Evolutionary conservation across 805 yeast genomes (phyloP), one percentile per base, ranked within the genome.

Genomic region (Barnettozyma vustinii): DNA sequence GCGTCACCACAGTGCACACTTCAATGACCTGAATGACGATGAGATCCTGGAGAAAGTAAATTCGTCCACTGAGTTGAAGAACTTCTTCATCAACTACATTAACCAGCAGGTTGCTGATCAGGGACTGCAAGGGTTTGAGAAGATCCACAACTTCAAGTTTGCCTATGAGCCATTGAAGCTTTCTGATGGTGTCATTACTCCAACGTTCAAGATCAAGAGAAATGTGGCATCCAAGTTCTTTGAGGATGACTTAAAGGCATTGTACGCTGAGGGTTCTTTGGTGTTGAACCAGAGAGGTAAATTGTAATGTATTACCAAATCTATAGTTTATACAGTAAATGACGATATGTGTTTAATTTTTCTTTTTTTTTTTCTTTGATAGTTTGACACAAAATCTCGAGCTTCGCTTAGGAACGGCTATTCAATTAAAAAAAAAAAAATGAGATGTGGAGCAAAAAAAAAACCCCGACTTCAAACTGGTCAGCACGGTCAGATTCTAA

Each of bases 161-260:
- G 71, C 59, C 26, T 46, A 72, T 52, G 81, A 79, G 56, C 84
- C 84, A 13, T 68, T 79, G 57, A 74, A 68, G 30, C 57, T 76
- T 21, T 79, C 70, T 48, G 74, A 75, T 48, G 76, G 76, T 39
- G 71, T 74, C 3, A 60, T 80, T 42, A 81, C 86, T 6, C 85
- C 84, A 35, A 80, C 85, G 10, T 47, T 73, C 49, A 73, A 73
- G 58, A 60, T 73, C 50, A 72, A 73, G 60, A 62, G 80, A 49
- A 65, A 68, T 5, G 62, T 64, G 40, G 75, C 77, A 16, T 65
- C 63, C 21, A 67, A 66, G 57, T 59, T 61, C 45, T 76, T 70
- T 48, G 57, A 60, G 45, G 47, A 54, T 18, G 72, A 69, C 27
- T 61, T 76, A 45, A 66, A 66, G 18, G 54, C 50, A 10, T 60